Evolutionary conservation across 306 rosid species (phyloP).

Genomic region (Gastrolobium villosum): DNA sequence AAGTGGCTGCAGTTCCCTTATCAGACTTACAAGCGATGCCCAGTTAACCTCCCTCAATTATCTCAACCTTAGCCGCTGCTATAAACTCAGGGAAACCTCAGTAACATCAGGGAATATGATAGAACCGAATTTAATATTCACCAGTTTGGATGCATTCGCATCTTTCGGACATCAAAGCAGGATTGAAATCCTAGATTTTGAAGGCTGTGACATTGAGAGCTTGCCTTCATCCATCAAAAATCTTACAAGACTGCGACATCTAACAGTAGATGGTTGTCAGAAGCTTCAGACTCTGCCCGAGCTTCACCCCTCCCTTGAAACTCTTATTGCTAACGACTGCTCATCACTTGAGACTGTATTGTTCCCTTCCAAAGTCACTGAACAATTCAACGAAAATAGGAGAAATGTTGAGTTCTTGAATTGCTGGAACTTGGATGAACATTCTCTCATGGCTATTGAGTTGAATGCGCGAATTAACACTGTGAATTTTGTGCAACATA

Average conservation of each 20-base stretch:
- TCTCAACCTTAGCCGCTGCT: neutral
- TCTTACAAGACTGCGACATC: neutral
- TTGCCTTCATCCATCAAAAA: neutral
- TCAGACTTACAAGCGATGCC: neutral
- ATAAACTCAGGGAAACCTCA: neutral
- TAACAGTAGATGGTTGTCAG: neutral
- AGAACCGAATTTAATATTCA: neutral
- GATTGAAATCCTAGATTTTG: neutral
- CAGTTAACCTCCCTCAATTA: neutral
- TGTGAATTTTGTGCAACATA: neutral
- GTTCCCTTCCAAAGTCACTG: neutral
- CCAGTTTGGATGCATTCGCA: neutral
- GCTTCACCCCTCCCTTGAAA: constrained; percentile 42
- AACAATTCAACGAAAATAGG: constrained; percentile 19
- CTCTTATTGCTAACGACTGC: neutral
- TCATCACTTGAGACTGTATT: neutral
- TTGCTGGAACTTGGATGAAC: constrained; percentile 21
- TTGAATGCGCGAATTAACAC: constrained; percentile 18
- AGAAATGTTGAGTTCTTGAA: neutral
- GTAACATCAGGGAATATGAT: neutral
- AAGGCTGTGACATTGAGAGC: neutral
- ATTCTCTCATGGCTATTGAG: constrained; percentile 6
- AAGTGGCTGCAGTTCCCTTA: neutral
- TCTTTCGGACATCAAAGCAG: constrained; percentile 3
- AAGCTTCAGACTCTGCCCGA: constrained; percentile 3